phyloP scores from a whole-genome alignment of 192 early-diverging fungal species.

The Backusella mclennaniae region DNA sequence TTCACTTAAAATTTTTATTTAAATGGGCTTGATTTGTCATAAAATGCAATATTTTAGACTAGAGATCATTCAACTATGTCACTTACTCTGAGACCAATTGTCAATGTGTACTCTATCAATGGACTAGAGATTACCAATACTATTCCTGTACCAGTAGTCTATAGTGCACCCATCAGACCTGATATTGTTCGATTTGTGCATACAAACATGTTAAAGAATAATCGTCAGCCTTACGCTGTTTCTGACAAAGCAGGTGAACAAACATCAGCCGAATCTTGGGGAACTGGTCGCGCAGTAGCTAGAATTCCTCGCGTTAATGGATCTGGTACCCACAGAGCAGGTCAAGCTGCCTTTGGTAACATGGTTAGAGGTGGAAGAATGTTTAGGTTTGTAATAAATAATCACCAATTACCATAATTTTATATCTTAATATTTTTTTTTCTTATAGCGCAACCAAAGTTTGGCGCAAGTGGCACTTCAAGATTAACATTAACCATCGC shows the following conservation, averaged over 20 bases:
- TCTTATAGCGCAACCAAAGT: conserved; percentile 41
- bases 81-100: conserved; percentile 73
- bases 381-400: conserved; percentile 58
- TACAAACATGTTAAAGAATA: conserved; percentile 99
- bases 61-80: background rate
- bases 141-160: conserved; percentile 84
- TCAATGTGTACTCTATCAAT: conserved; percentile 84
- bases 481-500: conserved; percentile 98
- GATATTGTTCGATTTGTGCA: conserved; percentile 95
- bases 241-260: conserved; percentile 97
- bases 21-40: background rate
- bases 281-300: conserved; percentile 97
- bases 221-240: conserved; percentile 94
- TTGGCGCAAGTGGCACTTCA: conserved; percentile 99
- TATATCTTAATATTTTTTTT: background rate
- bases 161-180: conserved; percentile 95
- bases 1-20: background rate
- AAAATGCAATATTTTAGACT: background rate
- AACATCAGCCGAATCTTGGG: conserved; percentile 98
- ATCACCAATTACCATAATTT: conserved; percentile 73
- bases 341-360: conserved; percentile 99
- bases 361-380: conserved; percentile 99
- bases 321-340: conserved; percentile 94
- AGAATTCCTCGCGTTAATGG: conserved; percentile 99
- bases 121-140: conserved; percentile 76